Evolutionary conservation across 306 rosid genomes (phyloP).

Genomic region (Notholithocarpus densiflorus): DNA sequence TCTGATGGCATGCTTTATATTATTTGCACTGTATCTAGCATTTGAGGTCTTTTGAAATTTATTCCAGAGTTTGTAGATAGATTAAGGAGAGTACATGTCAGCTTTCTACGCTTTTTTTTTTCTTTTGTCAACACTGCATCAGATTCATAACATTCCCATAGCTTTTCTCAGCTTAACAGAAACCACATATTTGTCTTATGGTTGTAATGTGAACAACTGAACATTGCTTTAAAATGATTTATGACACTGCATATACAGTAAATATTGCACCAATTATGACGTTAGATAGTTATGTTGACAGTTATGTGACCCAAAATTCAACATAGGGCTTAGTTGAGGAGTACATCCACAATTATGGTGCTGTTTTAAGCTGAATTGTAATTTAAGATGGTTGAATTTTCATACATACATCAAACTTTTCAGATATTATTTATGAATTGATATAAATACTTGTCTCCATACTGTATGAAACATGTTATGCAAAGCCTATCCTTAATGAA

Average conservation of each 20-base stretch:
- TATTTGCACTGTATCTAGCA: not conserved
- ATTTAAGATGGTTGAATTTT: not conserved
- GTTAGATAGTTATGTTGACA: not conserved
- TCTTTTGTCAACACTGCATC: not conserved
- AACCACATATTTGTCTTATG: not conserved
- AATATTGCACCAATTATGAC: not conserved
- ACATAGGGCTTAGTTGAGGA: not conserved
- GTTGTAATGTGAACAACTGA: not conserved
- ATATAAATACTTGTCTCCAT: not conserved
- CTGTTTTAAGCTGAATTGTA: not conserved
- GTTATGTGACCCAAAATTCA: not conserved
- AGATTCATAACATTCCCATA: not conserved
- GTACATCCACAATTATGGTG: not conserved
- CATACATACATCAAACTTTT: not conserved
- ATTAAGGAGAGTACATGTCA: not conserved
- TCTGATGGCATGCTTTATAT: not conserved
- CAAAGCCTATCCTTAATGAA: constrained; percentile 11
- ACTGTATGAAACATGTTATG: not conserved
- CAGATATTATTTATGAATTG: not conserved
- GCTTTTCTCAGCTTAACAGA: not conserved
- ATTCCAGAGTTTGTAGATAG: not conserved
- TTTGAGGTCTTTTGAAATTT: not conserved
- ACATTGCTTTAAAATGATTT: not conserved
- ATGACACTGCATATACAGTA: not conserved
- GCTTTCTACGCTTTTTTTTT: not conserved